Evolutionary conservation across 2,329 filamentous ascomycete species (phyloP), one percentile per base, ranked within the genome.

Genomic region (Neonectria punicea): DNA sequence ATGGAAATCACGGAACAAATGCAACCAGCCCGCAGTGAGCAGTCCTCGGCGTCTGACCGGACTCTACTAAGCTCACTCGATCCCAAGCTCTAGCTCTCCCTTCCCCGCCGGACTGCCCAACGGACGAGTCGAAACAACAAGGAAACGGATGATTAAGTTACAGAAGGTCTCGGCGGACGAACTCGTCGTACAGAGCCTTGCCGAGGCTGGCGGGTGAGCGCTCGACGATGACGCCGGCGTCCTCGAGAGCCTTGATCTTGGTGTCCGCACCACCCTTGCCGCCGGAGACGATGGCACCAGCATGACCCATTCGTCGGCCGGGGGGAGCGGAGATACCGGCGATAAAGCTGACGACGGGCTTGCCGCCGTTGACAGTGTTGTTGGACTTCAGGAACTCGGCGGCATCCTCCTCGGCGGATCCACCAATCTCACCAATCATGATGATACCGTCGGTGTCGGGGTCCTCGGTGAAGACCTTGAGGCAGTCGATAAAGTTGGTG

Each of bases 371-470:
- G 81, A 90, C 86, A 66, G 90, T 94, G 89, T 99, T 98, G 87
- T 96, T 89, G 80, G 90, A 86, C 86, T 92, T 93, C 79, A 98
- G 85, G 88, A 97, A 99, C 77, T 98, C 96, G 76, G 96, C 95
- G 43, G 96, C 96, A 77, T 99, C 96, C 86, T 99, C 96, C 86
- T 99, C 96, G 65, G 96, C 96, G 66, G 92, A 93, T 70, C 96
- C 96, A 83, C 96, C 96, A 80, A 99, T 98, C 86, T 98, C 96
- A 80, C 96, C 96, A 81, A 99, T 98, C 96, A 99, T 98, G 86
- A 99, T 98, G 84, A 99, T 98, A 79, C 96, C 96, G 80, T 99
- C 96, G 43, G 96, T 99, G 85, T 97, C 93, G 80, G 92, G 88
- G 81, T 99, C 96, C 82, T 97, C 87, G 76, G 97, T 89, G 90